These are phyloP conservation scores for Barnettozyma botsteinii DNA, from an alignment of 805 yeast species.

Conservation along the genomic window DNA sequence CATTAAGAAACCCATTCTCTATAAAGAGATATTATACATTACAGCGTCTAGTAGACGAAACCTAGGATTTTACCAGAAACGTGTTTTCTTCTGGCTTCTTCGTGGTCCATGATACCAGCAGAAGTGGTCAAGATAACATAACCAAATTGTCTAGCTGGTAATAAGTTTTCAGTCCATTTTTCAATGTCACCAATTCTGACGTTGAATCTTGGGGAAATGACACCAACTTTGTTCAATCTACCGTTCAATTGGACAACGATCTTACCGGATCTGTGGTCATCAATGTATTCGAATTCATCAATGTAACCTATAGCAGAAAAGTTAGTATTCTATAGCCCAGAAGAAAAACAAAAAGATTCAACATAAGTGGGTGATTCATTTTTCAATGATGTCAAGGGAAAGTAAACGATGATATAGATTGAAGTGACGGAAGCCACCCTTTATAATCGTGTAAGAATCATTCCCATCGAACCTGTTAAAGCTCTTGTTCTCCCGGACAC, in stretches of 20 bases:
- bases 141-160: conserved; percentile 99
- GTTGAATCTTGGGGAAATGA: conserved; percentile 97
- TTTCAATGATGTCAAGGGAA: conserved; percentile 29
- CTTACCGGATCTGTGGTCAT: conserved; percentile 98
- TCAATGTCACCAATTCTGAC: conserved; percentile 91
- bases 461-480: conserved; percentile 14
- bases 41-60: conserved; percentile 69
- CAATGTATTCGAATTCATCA: conserved; percentile 96
- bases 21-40: conserved; percentile 1
- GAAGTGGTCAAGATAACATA: conserved; percentile 96
- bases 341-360: too few species aligned
- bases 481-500: conserved; percentile 74
- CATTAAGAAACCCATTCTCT: not conserved
- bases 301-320: conserved; percentile 47
- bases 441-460: conserved; percentile 32
- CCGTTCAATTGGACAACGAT: conserved; percentile 95
- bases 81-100: conserved; percentile 99
- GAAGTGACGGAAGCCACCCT: conserved; percentile 5
- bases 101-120: conserved; percentile 99
- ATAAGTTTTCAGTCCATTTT: conserved; percentile 96
- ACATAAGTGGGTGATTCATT: too few species aligned
- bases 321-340: conserved; percentile 9
- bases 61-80: conserved; percentile 98
- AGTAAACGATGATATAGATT: conserved; percentile 28
- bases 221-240: conserved; percentile 98